These are phyloP conservation scores for Termitomyces sp. DNA, from an alignment of 768 basidiomycete species.

Conservation along the genomic window DNA sequence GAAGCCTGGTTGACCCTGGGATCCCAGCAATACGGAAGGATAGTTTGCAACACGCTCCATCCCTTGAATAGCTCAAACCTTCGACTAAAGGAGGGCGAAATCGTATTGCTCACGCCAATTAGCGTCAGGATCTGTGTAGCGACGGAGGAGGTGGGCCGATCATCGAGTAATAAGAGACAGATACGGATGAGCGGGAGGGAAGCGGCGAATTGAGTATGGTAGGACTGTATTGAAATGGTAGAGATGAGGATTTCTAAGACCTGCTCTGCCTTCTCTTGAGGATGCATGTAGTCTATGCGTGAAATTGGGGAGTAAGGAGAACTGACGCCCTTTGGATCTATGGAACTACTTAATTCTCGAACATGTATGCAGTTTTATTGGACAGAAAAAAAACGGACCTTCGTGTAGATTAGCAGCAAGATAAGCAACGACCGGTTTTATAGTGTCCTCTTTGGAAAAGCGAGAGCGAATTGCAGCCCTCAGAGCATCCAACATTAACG, in stretches of 20 bases:
- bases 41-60: constrained; percentile 69
- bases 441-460: constrained; percentile 68
- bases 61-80: constrained; percentile 86
- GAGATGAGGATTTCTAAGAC: constrained; percentile 63
- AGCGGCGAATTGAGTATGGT: constrained; percentile 66
- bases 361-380: not conserved
- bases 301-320: constrained; percentile 59
- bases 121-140: constrained; percentile 57
- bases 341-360: not conserved
- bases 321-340: constrained; percentile 20
- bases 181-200: constrained; percentile 77
- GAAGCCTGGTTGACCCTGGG: constrained; percentile 58
- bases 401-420: constrained; percentile 75
- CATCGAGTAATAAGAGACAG: constrained; percentile 72
- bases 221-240: constrained; percentile 49
- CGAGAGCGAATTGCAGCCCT: constrained; percentile 54
- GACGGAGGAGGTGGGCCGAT: constrained; percentile 58
- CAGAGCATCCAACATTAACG: constrained; percentile 54
- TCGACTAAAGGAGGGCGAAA: constrained; percentile 60
- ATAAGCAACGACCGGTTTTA: constrained; percentile 86
- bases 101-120: constrained; percentile 48
- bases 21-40: constrained; percentile 70
- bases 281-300: constrained; percentile 42
- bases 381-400: constrained; percentile 29
- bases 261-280: constrained; percentile 59